Conservation (phyloP, 176 grass and related monocot genomes). For the Aechmea fasciata region DNA sequence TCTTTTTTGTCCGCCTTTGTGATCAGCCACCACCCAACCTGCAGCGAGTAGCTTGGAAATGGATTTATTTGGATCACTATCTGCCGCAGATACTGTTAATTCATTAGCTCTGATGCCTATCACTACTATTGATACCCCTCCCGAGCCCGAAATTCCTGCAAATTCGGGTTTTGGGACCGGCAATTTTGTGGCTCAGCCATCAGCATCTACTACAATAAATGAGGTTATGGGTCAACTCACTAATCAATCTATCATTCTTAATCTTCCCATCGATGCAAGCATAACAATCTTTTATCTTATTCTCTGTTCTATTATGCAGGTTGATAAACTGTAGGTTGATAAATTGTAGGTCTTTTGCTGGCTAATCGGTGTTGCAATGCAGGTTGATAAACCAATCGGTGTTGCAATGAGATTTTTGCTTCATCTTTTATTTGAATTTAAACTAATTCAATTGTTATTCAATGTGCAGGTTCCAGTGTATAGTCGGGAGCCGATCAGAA, state of each 20-base stretch:
- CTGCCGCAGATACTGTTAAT: constrained; percentile 40
- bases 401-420: no score
- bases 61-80: constrained; percentile 72
- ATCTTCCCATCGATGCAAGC: not conserved
- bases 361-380: no score
- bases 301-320: constrained; percentile 16
- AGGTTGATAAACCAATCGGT: no score
- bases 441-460: no score
- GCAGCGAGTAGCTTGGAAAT: constrained; percentile 55
- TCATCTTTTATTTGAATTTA: no score
- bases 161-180: constrained; percentile 58
- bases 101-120: constrained; percentile 73
- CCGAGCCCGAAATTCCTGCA: constrained; percentile 35
- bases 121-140: constrained; percentile 28
- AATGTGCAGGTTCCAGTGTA: no score
- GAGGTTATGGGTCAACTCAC: constrained; percentile 37
- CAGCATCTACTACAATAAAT: constrained; percentile 37
- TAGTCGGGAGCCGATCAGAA: no score
- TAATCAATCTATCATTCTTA: not conserved
- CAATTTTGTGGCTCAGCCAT: constrained; percentile 49
- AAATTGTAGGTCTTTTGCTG: no score
- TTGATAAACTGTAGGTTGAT: no score
- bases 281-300: not conserved
- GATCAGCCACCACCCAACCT: constrained; percentile 27
- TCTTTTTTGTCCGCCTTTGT: no score